Base-by-base conservation (phyloP, 2,329 filamentous ascomycete genomes). In the Pezicula radicicola region DNA sequence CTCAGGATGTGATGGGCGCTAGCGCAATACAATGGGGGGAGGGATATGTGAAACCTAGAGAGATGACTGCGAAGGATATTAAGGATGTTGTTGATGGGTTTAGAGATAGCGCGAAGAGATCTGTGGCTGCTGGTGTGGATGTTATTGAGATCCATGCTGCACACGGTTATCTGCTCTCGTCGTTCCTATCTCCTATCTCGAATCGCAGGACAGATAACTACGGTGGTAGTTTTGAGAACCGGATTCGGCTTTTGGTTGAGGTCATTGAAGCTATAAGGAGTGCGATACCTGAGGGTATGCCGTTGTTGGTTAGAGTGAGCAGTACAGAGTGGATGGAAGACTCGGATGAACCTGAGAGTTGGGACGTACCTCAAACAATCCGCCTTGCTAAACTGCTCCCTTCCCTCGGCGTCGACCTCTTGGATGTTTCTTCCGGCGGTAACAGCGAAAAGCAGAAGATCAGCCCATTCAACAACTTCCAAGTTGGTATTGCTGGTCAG, bases 381-480 rank as follows among this genome's bases (percentile, higher is more conserved):
- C 73, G 72, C 49, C 79, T 94, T 5, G 87, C 89, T 13, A 78
- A 81, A 65, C 73, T 86, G 10, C 78, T 96, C 1, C 87, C 88
- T 0, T 80, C 79, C 0, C 74, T 77, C 15, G 91, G 91, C 25
- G 79, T 96, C 41, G 91, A 96, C 66, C 75, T 96, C n/a, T 77
- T 96, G 25, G 91, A 96, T 67, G 83, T 95, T 52, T 90, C 85
- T 60, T 85, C 84, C 1, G 89, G 84, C 35, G 92, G 89, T 42
- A 87, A 88, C 66, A 79, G 83, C 66, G 69, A 74, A 30, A 67
- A 70, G 45, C 84, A 88, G 65, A 74, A 83, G 65, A 81, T 90
- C 57, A 35, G 15, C 33, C 61, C 77, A 13, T 77, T 81, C 42
- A 81, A 84, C 1, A 81, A 77, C 36, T 92, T 89, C 75, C 91